Conservation (phyloP, 2,329 filamentous ascomycete species). For the Fusarium metavorans region DNA sequence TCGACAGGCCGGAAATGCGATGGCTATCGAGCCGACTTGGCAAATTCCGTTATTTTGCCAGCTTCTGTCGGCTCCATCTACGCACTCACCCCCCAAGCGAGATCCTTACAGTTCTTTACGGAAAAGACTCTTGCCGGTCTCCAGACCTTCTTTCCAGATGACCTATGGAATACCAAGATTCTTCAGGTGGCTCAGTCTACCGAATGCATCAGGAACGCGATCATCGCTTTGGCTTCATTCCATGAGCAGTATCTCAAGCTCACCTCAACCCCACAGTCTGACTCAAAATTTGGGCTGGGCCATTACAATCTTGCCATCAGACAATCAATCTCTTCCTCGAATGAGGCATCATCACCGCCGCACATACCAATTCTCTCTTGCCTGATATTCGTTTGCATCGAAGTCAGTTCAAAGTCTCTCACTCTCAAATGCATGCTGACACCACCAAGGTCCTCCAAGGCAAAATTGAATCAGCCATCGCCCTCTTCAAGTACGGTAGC, state of each 20-base stretch:
- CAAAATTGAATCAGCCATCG: slow-evolving; percentile 21
- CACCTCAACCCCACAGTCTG: not conserved
- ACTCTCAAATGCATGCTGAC: fast-evolving
- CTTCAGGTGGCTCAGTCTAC: slow-evolving; percentile 16
- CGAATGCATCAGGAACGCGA: slow-evolving; percentile 9
- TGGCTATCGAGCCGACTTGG: not conserved
- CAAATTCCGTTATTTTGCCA: not conserved
- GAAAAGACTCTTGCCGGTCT: slow-evolving; percentile 27
- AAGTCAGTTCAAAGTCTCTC: not conserved
- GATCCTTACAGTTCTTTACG: slow-evolving; percentile 22
- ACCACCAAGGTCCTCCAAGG: slow-evolving; percentile 24
- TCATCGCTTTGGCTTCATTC: slow-evolving; percentile 17
- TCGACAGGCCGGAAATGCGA: slow-evolving; percentile 30
- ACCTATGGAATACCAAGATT: slow-evolving; percentile 18
- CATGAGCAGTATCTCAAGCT: slow-evolving; percentile 16
- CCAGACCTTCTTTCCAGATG: slow-evolving; percentile 26
- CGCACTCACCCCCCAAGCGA: not conserved
- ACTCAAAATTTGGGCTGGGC: slow-evolving; percentile 2
- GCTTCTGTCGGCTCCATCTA: not conserved
- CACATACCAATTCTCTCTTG: slow-evolving; percentile 24
- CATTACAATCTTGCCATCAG: slow-evolving; percentile 31
- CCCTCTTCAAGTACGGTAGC: slow-evolving; percentile 29
- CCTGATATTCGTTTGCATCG: slow-evolving; percentile 31
- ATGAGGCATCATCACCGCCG: not conserved
- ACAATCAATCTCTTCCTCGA: not conserved